Percentiles rank a stretch among this genome's conserved stretches.
phyloP scores from a whole-genome alignment of 2,329 filamentous ascomycete genomes.

The Phoma sp. region DNA sequence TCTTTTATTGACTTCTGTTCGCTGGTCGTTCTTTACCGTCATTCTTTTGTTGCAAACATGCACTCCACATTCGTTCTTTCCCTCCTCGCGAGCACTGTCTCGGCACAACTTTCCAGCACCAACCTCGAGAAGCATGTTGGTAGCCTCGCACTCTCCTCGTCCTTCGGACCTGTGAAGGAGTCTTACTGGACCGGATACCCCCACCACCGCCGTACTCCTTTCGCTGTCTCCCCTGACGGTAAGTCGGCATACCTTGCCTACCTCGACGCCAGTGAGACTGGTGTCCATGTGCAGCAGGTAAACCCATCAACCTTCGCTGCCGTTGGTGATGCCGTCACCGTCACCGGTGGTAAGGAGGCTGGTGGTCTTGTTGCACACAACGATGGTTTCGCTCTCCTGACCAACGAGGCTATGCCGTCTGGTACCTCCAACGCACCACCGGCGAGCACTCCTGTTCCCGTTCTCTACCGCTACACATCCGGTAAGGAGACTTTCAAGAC shows the following conservation, averaged over 20 bases:
- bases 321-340: conserved; percentile 60
- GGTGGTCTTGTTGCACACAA: conserved; percentile 68
- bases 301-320: conserved; percentile 63
- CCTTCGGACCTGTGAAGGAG: conserved; percentile 65
- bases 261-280: conserved; percentile 63
- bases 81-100: conserved; percentile 42
- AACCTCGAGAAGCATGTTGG: conserved; percentile 53
- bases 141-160: conserved; percentile 56
- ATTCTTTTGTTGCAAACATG: conserved; percentile 42
- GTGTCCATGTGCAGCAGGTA: conserved; percentile 65
- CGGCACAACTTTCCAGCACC: conserved; percentile 51
- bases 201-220: conserved; percentile 69
- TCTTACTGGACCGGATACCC: conserved; percentile 69
- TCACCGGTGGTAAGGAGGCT: conserved; percentile 63
- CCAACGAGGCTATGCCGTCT: conserved; percentile 63
- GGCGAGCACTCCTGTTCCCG: conserved; percentile 60
- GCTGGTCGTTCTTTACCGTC: conserved; percentile 45
- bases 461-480: conserved; percentile 65
- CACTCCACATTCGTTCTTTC: conserved; percentile 42
- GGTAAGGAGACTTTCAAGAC: conserved; percentile 66
- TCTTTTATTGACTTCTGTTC: conserved; percentile 34
- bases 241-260: conserved; percentile 67
- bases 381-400: conserved; percentile 69
- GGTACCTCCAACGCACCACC: conserved; percentile 59
- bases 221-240: conserved; percentile 66